phyloP scores from a whole-genome alignment of 768 basidiomycete species.

The Dictyophora rubrovolvata region DNA sequence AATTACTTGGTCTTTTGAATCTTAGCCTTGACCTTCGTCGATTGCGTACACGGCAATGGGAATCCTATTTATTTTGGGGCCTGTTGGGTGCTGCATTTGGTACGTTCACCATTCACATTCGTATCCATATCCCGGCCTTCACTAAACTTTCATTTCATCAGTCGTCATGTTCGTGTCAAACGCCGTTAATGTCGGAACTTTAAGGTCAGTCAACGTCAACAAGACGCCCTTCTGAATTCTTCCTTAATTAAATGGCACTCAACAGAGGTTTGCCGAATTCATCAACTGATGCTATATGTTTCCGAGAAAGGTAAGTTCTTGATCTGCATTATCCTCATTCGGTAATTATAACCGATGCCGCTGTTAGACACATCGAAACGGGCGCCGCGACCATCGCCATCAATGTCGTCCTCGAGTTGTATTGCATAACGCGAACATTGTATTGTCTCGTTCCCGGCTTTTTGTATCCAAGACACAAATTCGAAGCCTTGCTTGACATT shows the following conservation, averaged over 20 bases:
- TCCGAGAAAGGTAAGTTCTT: conserved; percentile 13
- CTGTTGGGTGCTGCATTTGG: conserved; percentile 26
- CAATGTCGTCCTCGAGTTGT: conserved; percentile 29
- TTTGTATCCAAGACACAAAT: conserved; percentile 13
- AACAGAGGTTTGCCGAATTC: background rate
- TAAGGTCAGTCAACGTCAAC: conserved; percentile 20
- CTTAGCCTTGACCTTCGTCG: conserved; percentile 26
- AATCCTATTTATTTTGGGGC: conserved; percentile 23
- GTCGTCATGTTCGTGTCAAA: conserved; percentile 32
- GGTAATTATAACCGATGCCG: background rate
- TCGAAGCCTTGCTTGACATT: conserved; percentile 20
- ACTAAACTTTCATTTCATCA: conserved; percentile 11
- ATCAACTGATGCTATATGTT: conserved; percentile 7
- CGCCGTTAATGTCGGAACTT: conserved; percentile 27
- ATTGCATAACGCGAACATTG: conserved; percentile 25
- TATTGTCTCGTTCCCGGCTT: conserved; percentile 19
- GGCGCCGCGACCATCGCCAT: conserved; percentile 27
- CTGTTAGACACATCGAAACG: conserved; percentile 29
- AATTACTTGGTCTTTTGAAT: conserved; percentile 30
- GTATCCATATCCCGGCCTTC: too few species aligned
- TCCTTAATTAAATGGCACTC: background rate
- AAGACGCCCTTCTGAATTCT: background rate
- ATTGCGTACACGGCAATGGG: conserved; percentile 21
- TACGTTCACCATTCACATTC: conserved; percentile 15
- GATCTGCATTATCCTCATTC: background rate